A percentile compares a stretch with the other conserved stretches of the same genome.
Evolutionary conservation across 805 yeast genomes (phyloP).

Genomic region (Candida ipomoeae): DNA sequence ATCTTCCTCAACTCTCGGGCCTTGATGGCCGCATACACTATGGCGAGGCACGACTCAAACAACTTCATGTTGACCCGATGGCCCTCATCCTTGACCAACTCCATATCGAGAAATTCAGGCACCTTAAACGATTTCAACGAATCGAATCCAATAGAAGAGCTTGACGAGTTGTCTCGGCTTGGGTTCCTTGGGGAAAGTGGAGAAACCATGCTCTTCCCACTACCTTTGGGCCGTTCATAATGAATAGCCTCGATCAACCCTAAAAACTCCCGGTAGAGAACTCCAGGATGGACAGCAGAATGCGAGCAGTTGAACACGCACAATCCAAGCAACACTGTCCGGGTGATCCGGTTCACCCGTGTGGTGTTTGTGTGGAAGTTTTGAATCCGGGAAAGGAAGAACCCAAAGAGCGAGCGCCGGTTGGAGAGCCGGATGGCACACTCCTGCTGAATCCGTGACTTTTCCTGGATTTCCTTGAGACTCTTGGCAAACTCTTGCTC

Average conservation of each 20-base stretch:
- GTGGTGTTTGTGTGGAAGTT: slow-evolving; percentile 8
- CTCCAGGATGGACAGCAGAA: slow-evolving; percentile 2
- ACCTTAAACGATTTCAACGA: not conserved
- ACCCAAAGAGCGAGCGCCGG: slow-evolving; percentile 8
- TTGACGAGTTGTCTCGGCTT: not conserved
- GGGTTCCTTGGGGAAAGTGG: not conserved
- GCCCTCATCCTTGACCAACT: slow-evolving; percentile 6
- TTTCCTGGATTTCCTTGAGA: slow-evolving; percentile 5
- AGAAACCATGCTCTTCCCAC: not conserved
- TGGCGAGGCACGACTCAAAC: slow-evolving; percentile 11
- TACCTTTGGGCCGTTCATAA: not conserved
- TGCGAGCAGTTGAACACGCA: slow-evolving; percentile 8
- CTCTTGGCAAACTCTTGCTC: slow-evolving; percentile 9
- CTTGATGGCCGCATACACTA: slow-evolving; percentile 7
- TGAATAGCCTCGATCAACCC: slow-evolving; percentile 1
- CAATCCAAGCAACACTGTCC: slow-evolving; percentile 5
- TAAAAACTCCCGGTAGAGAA: slow-evolving; percentile 1
- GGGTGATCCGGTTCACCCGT: slow-evolving; percentile 9
- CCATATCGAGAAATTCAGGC: slow-evolving; percentile 1
- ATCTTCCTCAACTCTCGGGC: slow-evolving; percentile 4
- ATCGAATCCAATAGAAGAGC: not conserved
- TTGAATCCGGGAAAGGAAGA: slow-evolving; percentile 3
- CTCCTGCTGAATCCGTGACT: slow-evolving; percentile 1
- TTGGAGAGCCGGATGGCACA: slow-evolving; percentile 6
- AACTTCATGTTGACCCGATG: slow-evolving; percentile 9